Evolutionary conservation across 352 stramenopile genomes (phyloP).

Genomic region (Phytopythium montanum): DNA sequence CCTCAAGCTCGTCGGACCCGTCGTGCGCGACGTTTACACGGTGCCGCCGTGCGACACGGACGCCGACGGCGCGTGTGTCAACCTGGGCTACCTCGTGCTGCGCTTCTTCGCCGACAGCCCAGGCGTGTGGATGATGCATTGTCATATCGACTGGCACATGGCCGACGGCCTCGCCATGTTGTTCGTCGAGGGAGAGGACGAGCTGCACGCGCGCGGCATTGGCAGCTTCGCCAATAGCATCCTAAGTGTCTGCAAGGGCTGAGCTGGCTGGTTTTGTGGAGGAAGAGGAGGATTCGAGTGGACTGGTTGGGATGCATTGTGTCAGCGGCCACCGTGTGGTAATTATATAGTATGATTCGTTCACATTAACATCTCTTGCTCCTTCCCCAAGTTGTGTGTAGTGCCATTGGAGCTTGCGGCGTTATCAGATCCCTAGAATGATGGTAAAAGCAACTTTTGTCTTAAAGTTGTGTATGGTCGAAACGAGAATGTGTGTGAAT

Average conservation of each 20-base stretch:
- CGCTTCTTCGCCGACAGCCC: slow-evolving; percentile 29
- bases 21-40: slow-evolving; percentile 25
- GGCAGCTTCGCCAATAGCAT: slow-evolving; percentile 18
- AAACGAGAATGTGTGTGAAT: too few species aligned
- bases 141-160: slow-evolving; percentile 35
- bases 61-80: slow-evolving; percentile 10
- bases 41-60: slow-evolving; percentile 20
- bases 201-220: slow-evolving; percentile 9
- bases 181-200: slow-evolving; percentile 17
- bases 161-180: slow-evolving; percentile 23
- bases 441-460: too few species aligned
- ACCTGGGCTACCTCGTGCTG: slow-evolving; percentile 23
- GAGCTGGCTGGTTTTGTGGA: too few species aligned
- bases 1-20: slow-evolving; percentile 18
- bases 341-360: too few species aligned
- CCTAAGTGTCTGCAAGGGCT: slow-evolving; percentile 24
- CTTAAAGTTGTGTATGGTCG: too few species aligned
- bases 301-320: too few species aligned
- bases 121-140: slow-evolving; percentile 35
- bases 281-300: too few species aligned
- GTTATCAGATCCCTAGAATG: too few species aligned
- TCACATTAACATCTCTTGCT: too few species aligned
- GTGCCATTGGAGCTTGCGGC: too few species aligned
- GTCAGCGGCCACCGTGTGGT: too few species aligned
- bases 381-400: too few species aligned